Percentiles rank a stretch among this genome's conserved stretches.
Conservation (phyloP, 2,329 filamentous ascomycete genomes). For the Mycogone perniciosa region DNA sequence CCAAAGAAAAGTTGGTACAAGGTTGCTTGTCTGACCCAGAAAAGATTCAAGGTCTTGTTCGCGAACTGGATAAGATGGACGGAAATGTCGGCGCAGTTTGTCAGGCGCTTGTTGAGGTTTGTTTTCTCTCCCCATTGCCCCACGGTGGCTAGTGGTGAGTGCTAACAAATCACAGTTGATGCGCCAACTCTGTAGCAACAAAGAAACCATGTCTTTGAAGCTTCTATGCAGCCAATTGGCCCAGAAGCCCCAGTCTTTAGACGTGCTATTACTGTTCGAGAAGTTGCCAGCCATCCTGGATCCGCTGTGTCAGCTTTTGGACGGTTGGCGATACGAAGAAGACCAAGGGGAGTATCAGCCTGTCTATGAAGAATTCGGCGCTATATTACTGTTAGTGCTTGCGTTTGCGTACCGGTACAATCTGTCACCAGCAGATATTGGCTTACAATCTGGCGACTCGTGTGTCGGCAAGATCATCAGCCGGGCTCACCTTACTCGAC, state of each 20-base stretch:
- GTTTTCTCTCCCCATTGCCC: constrained; percentile 14
- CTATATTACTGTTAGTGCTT: constrained; percentile 65
- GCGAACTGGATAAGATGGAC: constrained; percentile 81
- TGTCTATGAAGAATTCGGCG: constrained; percentile 79
- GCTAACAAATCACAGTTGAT: constrained; percentile 47
- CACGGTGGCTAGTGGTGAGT: background rate
- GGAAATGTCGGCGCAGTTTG: constrained; percentile 86
- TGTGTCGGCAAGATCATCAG: constrained; percentile 63
- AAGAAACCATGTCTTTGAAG: constrained; percentile 77
- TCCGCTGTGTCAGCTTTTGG: constrained; percentile 68
- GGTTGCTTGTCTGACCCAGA: constrained; percentile 74
- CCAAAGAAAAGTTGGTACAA: constrained; percentile 70
- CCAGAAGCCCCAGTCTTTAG: constrained; percentile 63
- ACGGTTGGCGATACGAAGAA: constrained; percentile 75
- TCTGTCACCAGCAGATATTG: constrained; percentile 58
- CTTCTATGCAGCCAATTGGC: constrained; percentile 66
- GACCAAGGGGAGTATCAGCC: constrained; percentile 81
- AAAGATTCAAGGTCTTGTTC: constrained; percentile 67
- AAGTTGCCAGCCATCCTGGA: constrained; percentile 63
- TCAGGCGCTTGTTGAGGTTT: constrained; percentile 66
- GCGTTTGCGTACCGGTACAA: constrained; percentile 72
- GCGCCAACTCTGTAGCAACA: constrained; percentile 60
- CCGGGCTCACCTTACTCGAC: constrained; percentile 50
- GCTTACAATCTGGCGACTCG: constrained; percentile 51
- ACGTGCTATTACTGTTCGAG: constrained; percentile 70